Evolutionary conservation across 768 basidiomycete genomes (phyloP), one percentile per base, ranked within the genome.

Genomic region (Paxillus involutus): DNA sequence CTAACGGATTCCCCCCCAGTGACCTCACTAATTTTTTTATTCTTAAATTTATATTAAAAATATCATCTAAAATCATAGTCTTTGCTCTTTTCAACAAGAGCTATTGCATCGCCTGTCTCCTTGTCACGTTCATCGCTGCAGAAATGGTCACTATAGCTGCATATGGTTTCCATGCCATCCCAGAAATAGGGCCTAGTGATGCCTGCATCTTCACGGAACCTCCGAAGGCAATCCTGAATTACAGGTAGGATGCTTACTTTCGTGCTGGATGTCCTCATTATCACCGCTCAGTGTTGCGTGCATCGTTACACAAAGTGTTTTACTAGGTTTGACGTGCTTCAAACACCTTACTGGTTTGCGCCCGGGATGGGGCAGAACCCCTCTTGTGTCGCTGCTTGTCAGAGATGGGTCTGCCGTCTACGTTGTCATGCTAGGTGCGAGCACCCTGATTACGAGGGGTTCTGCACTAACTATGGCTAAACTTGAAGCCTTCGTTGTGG

Each of bases 401-500:
- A 72, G 73, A n/a, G 80, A 81, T 60, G 74, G 79, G 7, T 72
- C 74, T 3, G 73, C 75, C 68, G 74, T 76, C 1, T 79, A 76
- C 60, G 42, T 75, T 32, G 44, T 74, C 3, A 55, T 79, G 9
- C 75, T 77, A 53, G 50, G 80, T 79, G 35, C 32, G 44, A 51
- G 36, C 11, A 17, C 11, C 13, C 13, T 51, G 16, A 47, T 17
- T 41, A 26, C 29, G 13, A 21, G 17, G 32, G 24, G n/a, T 45
- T 30, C 24, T 35, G 35, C 3, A 29, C 9, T 24, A 12, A 29
- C 19, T 19, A 19, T 19, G 9, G 35, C n/a, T 6, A 26, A 26
- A 26, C 4, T 26, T 26, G 8, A 51, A 58, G 57, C 57, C 37
- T 29, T 40, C n/a, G 7, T 26, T n/a, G n/a, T 45, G 12, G 6